Evolutionary conservation across 1,284 basidiomycete genomes (phyloP).

Genomic region (Flammula alnicola): DNA sequence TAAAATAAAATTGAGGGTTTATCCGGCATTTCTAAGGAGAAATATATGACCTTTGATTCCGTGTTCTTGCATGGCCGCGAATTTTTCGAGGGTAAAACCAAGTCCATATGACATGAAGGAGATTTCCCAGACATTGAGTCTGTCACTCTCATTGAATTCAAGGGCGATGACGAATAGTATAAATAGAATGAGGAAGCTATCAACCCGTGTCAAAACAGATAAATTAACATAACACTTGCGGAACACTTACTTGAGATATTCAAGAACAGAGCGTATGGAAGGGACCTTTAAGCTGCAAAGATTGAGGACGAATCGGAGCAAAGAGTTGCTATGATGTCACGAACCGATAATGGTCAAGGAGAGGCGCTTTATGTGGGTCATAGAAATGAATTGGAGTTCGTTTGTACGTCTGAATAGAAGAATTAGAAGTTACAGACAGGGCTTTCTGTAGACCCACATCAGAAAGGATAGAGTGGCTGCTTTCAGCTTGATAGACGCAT

Average conservation of each 20-base stretch:
- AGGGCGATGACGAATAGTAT: constrained; percentile 83
- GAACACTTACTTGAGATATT: constrained; percentile 74
- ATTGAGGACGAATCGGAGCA: constrained; percentile 3
- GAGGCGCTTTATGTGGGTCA: constrained; percentile 89
- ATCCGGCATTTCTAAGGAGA: constrained; percentile 1
- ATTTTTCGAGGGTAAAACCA: constrained; percentile 90
- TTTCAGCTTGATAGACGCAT: constrained; percentile 89
- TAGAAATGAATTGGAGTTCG: constrained; percentile 91
- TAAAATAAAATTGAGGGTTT: no score
- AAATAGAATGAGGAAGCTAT: constrained; percentile 88
- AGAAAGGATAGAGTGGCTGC: constrained; percentile 83
- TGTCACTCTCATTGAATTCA: constrained; percentile 67
- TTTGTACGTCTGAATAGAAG: constrained; percentile 82
- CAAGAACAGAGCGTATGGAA: constrained; percentile 85
- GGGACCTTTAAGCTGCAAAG: constrained; percentile 86
- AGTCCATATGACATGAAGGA: constrained; percentile 84
- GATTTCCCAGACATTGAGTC: constrained; percentile 68
- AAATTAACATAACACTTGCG: constrained; percentile 7
- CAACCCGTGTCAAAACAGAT: constrained; percentile 37
- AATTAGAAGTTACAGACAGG: background rate
- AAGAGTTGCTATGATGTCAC: constrained; percentile 18
- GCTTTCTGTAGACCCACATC: constrained; percentile 58
- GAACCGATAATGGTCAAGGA: constrained; percentile 91
- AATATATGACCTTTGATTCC: constrained; percentile 71
- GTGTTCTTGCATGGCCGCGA: constrained; percentile 94